These are phyloP conservation scores for Annulohypoxylon truncatum DNA, from an alignment of 2,329 filamentous ascomycete genomes.

Conservation along the genomic window DNA sequence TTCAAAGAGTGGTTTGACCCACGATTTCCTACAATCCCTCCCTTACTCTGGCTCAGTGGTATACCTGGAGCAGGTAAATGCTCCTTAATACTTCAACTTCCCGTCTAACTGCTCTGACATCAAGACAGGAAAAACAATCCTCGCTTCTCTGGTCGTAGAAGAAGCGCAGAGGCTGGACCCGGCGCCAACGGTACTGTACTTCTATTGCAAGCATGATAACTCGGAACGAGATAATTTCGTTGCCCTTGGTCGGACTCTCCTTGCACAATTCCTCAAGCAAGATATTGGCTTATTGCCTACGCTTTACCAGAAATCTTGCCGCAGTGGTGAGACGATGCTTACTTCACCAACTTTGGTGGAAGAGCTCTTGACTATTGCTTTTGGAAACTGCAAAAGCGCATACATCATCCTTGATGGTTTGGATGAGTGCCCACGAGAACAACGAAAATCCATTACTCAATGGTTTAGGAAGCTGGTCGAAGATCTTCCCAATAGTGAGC, in stretches of 20 bases:
- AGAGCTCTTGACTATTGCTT: constrained; percentile 47
- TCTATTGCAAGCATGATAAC: constrained; percentile 55
- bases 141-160: constrained; percentile 55
- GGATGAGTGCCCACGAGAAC: constrained; percentile 53
- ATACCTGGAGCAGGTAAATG: constrained; percentile 54
- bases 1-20: constrained; percentile 45
- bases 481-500: constrained; percentile 10
- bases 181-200: constrained; percentile 47
- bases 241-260: constrained; percentile 48
- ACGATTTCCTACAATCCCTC: constrained; percentile 25
- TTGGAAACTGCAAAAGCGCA: constrained; percentile 44
- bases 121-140: constrained; percentile 44
- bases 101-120: not conserved
- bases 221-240: constrained; percentile 48
- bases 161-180: constrained; percentile 35
- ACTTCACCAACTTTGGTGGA: constrained; percentile 42
- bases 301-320: constrained; percentile 50
- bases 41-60: constrained; percentile 54
- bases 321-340: constrained; percentile 48
- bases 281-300: constrained; percentile 47
- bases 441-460: constrained; percentile 49
- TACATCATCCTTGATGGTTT: constrained; percentile 57
- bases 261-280: constrained; percentile 51
- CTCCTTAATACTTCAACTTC: not conserved
- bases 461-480: constrained; percentile 44